Conservation (phyloP, 768 basidiomycete species). For the Porphyrellus cyaneotinctus region DNA sequence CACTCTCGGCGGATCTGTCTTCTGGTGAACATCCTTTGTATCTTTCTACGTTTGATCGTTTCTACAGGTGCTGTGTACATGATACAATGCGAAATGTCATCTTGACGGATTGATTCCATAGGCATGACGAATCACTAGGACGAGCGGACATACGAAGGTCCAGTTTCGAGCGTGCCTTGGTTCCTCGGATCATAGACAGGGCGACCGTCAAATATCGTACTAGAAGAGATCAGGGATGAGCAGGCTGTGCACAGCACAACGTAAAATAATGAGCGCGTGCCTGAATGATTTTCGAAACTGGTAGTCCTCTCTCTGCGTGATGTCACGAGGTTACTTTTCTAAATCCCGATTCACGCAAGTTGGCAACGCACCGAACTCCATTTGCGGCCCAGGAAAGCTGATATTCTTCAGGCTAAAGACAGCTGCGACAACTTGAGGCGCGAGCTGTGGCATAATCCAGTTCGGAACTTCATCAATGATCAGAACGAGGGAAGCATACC, state of each 20-base stretch:
- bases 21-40: background rate
- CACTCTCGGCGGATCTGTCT: background rate
- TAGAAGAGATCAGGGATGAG: slow-evolving; percentile 1
- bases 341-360: background rate
- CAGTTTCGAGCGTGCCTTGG: no score
- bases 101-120: no score
- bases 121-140: no score
- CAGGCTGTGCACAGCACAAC: no score
- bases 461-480: slow-evolving; percentile 15
- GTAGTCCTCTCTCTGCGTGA: slow-evolving; percentile 11
- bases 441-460: slow-evolving; percentile 31
- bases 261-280: slow-evolving; percentile 3
- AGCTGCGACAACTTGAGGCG: slow-evolving; percentile 39
- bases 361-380: slow-evolving; percentile 10
- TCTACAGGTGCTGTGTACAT: no score
- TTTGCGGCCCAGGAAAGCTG: background rate
- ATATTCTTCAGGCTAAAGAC: slow-evolving; percentile 45
- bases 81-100: no score
- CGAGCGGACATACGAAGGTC: no score
- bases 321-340: background rate
- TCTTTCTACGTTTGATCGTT: no score
- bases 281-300: slow-evolving; percentile 18
- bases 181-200: background rate
- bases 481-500: slow-evolving; percentile 6
- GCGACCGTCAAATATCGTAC: slow-evolving; percentile 25